These are phyloP conservation scores for Ananas comosus DNA, from an alignment of 176 grass and related monocot species.

Conservation along the genomic window DNA sequence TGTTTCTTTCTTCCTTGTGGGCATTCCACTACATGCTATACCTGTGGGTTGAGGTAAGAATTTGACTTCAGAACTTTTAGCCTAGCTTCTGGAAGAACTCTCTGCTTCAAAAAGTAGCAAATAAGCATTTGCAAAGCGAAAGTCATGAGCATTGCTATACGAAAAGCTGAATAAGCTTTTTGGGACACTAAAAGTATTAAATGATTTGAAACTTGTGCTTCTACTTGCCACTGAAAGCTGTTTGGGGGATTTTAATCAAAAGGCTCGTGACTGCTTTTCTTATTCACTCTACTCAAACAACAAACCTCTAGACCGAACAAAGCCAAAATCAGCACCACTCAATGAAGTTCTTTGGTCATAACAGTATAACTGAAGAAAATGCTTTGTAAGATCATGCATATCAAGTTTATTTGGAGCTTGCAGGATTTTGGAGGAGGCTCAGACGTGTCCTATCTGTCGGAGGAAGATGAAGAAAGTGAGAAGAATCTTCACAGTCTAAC, in stretches of 20 bases:
- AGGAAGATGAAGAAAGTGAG: constrained; percentile 79
- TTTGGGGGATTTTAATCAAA: no score
- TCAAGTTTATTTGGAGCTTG: not conserved
- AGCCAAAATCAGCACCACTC: no score
- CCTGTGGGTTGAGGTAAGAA: constrained; percentile 45
- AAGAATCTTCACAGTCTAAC: constrained; percentile 55
- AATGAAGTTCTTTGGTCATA: no score
- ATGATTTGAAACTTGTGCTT: no score
- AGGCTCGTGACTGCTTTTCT: no score
- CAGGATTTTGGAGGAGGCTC: constrained; percentile 54
- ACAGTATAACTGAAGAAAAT: no score
- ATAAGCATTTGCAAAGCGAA: not conserved
- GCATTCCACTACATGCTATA: constrained; percentile 56
- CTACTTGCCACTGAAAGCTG: no score
- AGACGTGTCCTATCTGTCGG: constrained; percentile 48
- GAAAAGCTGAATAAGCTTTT: no score
- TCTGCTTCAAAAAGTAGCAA: not conserved
- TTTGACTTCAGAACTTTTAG: not conserved
- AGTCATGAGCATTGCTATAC: no score
- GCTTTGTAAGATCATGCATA: not conserved
- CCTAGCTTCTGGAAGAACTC: not conserved
- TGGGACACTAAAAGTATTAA: no score
- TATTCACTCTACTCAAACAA: no score
- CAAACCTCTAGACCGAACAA: no score
- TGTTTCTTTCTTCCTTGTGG: constrained; percentile 75